Base-by-base conservation (phyloP, 768 basidiomycete genomes). In the Mycena latifolia region DNA sequence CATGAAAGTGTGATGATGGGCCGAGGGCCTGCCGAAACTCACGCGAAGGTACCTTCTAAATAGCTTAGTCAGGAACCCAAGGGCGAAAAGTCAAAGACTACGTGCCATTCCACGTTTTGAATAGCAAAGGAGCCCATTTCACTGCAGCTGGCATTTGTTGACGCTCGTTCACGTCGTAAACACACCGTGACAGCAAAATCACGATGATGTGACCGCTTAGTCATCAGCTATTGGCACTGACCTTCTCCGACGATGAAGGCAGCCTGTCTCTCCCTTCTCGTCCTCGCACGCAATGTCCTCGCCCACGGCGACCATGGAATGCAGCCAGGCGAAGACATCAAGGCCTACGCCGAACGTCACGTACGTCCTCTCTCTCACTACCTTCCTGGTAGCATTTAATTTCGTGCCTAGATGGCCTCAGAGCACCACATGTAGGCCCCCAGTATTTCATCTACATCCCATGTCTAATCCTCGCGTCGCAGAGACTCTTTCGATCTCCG, bases 331-430 rank as follows among this genome's bases (percentile, higher is more conserved):
- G 91, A 92, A 77, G 88, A 88, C n/a, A 83, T 91, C 27, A 85
- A 91, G 66, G 86, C 93, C 66, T 98, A 98, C 80, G 95, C 95
- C 54, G 84, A 91, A 76, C 84, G 92, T 84, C 96, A 98, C 83
- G 95, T 97, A 89, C 73, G 94, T 88, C 29, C 37, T 63, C 45
- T n/a, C 31, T 46, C 43, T 58, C 46, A 17, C 17, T 29, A 18
- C 39, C 43, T 50, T 61, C 33, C 67, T 56, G 35, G 55, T 59
- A 65, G 28, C 53, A 54, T 67, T 61, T 28, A 59, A 54, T 29
- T 63, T 52, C 61, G 57, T 70, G 75, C 69, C 31, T 78, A 95
- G 93, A 96, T 96, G 94, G 88, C 92, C 50, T 85, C 87, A 28
- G 94, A 96, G 73, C 94, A 96, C 76, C 93, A 95, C 76, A 93